These are phyloP conservation scores for Hypoxylon sp. DNA, from an alignment of 2,329 filamentous ascomycete species.

Conservation along the genomic window DNA sequence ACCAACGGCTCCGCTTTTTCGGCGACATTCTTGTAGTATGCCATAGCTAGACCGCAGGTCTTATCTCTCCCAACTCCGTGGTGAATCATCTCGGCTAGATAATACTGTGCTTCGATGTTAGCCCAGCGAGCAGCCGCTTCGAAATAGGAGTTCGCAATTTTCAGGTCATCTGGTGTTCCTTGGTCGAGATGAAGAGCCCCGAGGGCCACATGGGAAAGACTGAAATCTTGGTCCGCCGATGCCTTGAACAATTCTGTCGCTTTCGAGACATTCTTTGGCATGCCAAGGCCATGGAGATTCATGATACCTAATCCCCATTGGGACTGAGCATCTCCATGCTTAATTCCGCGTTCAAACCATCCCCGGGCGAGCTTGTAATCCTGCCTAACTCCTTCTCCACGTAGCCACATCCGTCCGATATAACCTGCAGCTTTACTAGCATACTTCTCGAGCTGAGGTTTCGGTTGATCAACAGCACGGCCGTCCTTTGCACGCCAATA, in stretches of 20 bases:
- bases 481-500: slow-evolving; percentile 85
- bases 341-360: slow-evolving; percentile 87
- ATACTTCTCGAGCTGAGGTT: slow-evolving; percentile 79
- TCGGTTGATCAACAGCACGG: slow-evolving; percentile 78
- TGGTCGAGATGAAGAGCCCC: slow-evolving; percentile 90
- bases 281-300: slow-evolving; percentile 82
- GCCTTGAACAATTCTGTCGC: slow-evolving; percentile 83
- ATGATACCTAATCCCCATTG: slow-evolving; percentile 89
- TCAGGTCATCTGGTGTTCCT: slow-evolving; percentile 77
- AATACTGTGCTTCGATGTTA: slow-evolving; percentile 92
- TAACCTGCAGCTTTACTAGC: slow-evolving; percentile 89
- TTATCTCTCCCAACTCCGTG: slow-evolving; percentile 85
- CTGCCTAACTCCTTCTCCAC: slow-evolving; percentile 86
- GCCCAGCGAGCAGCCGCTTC: slow-evolving; percentile 86
- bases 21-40: slow-evolving; percentile 86
- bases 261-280: slow-evolving; percentile 75
- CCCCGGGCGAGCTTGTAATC: slow-evolving; percentile 81
- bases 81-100: slow-evolving; percentile 88
- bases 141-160: slow-evolving; percentile 86
- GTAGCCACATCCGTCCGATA: slow-evolving; percentile 89
- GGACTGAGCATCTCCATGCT: slow-evolving; percentile 83
- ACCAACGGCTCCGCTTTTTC: slow-evolving; percentile 80
- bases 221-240: slow-evolving; percentile 85
- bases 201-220: slow-evolving; percentile 84
- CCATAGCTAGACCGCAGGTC: slow-evolving; percentile 81